phyloP scores from a whole-genome alignment of 2,329 filamentous ascomycete species.

The Penicillium crustosum region DNA sequence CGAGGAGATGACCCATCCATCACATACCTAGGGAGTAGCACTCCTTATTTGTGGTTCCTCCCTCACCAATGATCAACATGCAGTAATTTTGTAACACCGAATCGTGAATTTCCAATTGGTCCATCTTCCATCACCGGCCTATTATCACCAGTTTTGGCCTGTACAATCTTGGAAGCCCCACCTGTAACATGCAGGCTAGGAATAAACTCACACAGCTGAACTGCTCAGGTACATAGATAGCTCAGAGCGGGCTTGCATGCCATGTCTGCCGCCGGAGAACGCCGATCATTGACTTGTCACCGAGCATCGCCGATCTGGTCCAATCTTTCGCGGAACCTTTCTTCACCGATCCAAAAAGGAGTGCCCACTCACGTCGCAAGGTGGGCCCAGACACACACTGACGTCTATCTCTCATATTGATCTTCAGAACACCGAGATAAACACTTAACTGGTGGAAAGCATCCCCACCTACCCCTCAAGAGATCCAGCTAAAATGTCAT shows the following conservation, averaged over 20 bases:
- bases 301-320: not conserved
- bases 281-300: not conserved
- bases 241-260: not conserved
- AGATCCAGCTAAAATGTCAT: not conserved
- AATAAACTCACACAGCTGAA: not conserved
- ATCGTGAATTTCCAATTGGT: not conserved
- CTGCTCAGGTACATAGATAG: not conserved
- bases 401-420: not conserved
- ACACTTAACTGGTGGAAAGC: not conserved
- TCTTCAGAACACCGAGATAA: not conserved
- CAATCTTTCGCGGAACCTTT: not conserved
- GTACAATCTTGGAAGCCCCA: not conserved
- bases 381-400: not conserved
- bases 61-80: not conserved
- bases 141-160: not conserved
- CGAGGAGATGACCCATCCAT: not conserved
- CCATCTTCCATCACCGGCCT: not conserved
- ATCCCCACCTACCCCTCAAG: not conserved
- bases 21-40: too few relatives aligned
- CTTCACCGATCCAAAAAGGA: not conserved
- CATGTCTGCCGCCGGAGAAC: not conserved
- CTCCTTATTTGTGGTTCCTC: not conserved
- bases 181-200: not conserved
- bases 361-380: not conserved
- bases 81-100: not conserved